These are phyloP conservation scores for Aristolochia californica DNA, from an alignment of 164 flowering plant genomes.

Conservation along the genomic window DNA sequence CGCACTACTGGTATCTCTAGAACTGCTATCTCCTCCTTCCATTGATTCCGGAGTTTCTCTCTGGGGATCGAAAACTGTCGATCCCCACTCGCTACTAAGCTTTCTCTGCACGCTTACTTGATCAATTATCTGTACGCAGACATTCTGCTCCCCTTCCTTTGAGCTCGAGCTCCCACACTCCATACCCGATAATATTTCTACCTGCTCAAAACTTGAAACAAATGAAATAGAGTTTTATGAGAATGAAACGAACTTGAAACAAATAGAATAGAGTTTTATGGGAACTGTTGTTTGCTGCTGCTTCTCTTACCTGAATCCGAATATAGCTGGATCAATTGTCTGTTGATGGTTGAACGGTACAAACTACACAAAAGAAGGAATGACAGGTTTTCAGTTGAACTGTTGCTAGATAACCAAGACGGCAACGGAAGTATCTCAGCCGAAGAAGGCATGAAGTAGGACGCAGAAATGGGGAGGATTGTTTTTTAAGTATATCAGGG, in stretches of 20 bases:
- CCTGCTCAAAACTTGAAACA: neutral
- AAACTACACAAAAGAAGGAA: too few relatives aligned
- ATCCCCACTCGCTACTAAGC: slow-evolving; percentile 14
- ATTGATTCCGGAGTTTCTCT: slow-evolving; percentile 10
- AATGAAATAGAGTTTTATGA: too few relatives aligned
- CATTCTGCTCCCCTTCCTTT: slow-evolving; percentile 14
- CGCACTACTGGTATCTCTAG: slow-evolving; percentile 17
- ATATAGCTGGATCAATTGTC: neutral
- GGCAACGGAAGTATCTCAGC: neutral
- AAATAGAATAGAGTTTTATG: too few relatives aligned
- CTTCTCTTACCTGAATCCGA: neutral
- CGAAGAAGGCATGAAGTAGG: neutral
- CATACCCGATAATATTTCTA: slow-evolving; percentile 6
- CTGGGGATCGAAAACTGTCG: slow-evolving; percentile 33
- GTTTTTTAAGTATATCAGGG: neutral
- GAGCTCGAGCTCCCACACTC: slow-evolving; percentile 4
- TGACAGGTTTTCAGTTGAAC: too few relatives aligned
- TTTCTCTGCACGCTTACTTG: slow-evolving; percentile 8
- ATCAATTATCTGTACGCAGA: slow-evolving; percentile 26
- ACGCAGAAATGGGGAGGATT: neutral
- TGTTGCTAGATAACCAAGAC: too few relatives aligned
- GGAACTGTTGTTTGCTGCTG: neutral
- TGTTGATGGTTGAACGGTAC: neutral
- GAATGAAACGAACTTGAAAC: too few relatives aligned
- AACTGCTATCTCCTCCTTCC: slow-evolving; percentile 31